Evolutionary conservation across 1,139 yeast genomes (phyloP), one percentile per base, ranked within the genome.

Genomic region (Meyerozyma elateridarum): DNA sequence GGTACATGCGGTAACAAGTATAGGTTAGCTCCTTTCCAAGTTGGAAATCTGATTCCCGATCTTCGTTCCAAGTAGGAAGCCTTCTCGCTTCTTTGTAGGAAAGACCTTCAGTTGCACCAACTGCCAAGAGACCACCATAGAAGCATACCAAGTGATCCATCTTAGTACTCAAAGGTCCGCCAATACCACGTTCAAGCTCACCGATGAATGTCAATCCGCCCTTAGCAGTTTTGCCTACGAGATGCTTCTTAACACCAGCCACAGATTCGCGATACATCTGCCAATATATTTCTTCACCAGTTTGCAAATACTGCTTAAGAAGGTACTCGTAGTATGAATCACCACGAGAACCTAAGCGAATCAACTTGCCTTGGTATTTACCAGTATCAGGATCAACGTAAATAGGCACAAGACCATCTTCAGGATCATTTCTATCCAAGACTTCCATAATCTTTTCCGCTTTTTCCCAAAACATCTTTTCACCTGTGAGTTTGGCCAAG

Each of bases 91-190:
- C 74, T 3, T 60, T 61, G 22, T 79, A 52, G 1, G 77, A 59
- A 28, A 64, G 48, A 8, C 97, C 97, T 30, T 73, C 75, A 3
- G 93, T 89, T 12, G 96, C 95, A 18, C 96, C 96, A 33, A 88
- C 61, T 0, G 96, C 95, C 41, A 88, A 72, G 46, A 85, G 70
- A 0, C 96, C 96, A 35, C 96, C 96, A 50, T 85, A 79, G 60
- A 87, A 88, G 56, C 97, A 89, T 15, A 87, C 96, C 42, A 87
- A 65, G 57, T 89, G 96, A 52, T 89, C 97, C 96, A 89, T 87
- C 54, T 87, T 88, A 13, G 78, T 63, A n/a, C 82, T 75, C 6
- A 81, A 56, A 2, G 64, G 60, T 0, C 80, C 79, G 9, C 55
- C 59, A 13, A 85, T 50, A 6, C 96, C 96, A 20, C 57, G 46